Percentiles rank a stretch among this genome's conserved stretches.
These are phyloP conservation scores for Dryas integrifolia DNA, from an alignment of 331 rosid species.

Conservation along the genomic window DNA sequence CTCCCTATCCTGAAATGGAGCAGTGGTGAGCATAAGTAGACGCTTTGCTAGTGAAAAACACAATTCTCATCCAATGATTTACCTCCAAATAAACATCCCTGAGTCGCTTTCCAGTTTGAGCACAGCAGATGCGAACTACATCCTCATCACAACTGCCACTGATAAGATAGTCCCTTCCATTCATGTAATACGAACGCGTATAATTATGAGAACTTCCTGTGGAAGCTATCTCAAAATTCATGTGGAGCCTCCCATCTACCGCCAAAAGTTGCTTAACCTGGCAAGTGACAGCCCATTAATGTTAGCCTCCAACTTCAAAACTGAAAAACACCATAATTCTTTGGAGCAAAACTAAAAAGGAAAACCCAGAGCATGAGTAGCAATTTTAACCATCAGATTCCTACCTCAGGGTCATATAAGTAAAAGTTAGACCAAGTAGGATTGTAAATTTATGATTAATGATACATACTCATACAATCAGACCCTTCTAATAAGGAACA, in stretches of 20 bases:
- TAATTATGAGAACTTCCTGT: constrained; percentile 32
- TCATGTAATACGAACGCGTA: constrained; percentile 32
- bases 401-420: neutral
- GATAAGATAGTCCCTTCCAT: constrained; percentile 29
- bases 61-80: constrained; percentile 5
- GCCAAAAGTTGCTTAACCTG: constrained; percentile 32
- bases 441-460: neutral
- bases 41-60: neutral
- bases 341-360: neutral
- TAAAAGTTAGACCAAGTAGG: neutral
- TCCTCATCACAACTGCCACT: constrained; percentile 37
- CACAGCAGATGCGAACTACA: constrained; percentile 24
- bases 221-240: constrained; percentile 27
- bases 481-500: neutral
- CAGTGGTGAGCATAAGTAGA: neutral
- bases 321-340: neutral
- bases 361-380: neutral
- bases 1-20: constrained; percentile 24
- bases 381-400: neutral
- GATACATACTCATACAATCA: neutral
- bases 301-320: neutral
- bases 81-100: constrained; percentile 32
- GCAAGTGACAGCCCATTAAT: constrained; percentile 10
- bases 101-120: constrained; percentile 31
- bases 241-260: constrained; percentile 29